Conservation (phyloP, 352 stramenopile species). For the Aphanomyces invadans region DNA sequence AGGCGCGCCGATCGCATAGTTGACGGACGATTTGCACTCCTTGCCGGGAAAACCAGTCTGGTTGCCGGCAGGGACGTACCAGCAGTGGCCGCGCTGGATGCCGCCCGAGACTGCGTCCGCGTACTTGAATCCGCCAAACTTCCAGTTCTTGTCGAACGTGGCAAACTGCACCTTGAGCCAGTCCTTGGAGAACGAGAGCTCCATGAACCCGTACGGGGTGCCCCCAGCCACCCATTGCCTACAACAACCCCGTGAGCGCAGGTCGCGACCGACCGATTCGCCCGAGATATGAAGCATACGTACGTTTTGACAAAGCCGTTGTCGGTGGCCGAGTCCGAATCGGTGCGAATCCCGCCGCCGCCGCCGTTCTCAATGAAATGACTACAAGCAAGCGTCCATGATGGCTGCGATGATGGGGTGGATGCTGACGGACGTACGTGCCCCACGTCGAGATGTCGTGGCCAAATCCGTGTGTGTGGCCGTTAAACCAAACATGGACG, state of each 20-base stretch:
- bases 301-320: slow-evolving; percentile 15
- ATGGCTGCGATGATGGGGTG: too few relatives aligned
- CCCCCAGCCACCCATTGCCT: slow-evolving; percentile 66
- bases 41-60: slow-evolving; percentile 60
- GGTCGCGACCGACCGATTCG: too few relatives aligned
- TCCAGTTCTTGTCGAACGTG: slow-evolving; percentile 73
- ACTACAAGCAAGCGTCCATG: too few relatives aligned
- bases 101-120: slow-evolving; percentile 68
- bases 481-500: slow-evolving; percentile 61
- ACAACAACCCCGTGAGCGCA: not conserved
- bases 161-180: slow-evolving; percentile 80
- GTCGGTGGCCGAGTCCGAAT: slow-evolving; percentile 35
- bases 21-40: slow-evolving; percentile 37
- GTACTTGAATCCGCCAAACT: slow-evolving; percentile 60
- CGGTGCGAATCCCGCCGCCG: slow-evolving; percentile 60
- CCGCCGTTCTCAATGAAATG: slow-evolving; percentile 70
- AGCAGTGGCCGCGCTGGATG: slow-evolving; percentile 78
- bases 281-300: too few relatives aligned
- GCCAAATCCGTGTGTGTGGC: slow-evolving; percentile 58
- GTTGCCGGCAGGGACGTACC: slow-evolving; percentile 48
- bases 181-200: slow-evolving; percentile 76
- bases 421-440: too few relatives aligned
- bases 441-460: slow-evolving; percentile 80
- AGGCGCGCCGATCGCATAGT: slow-evolving; percentile 16
- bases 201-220: slow-evolving; percentile 82